phyloP scores from a whole-genome alignment of 371 early-diverging fungal genomes.

The Rhizopus stolonifer region DNA sequence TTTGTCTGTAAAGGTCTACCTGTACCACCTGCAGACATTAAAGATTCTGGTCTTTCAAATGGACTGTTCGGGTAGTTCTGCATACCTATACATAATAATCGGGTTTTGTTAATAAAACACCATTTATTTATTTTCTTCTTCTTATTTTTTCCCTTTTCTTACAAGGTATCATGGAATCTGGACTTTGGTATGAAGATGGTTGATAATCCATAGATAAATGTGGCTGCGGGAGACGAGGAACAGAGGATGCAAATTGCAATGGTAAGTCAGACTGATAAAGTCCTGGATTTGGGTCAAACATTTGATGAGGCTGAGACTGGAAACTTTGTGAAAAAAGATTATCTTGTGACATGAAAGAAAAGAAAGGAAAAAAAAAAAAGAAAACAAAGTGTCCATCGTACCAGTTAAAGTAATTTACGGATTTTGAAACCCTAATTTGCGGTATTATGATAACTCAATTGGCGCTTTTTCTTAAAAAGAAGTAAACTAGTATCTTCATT shows the following conservation, averaged over 20 bases:
- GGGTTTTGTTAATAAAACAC: neutral
- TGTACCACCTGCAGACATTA: neutral
- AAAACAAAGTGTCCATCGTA: neutral
- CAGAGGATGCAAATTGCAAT: constrained; percentile 26
- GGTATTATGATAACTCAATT: no score
- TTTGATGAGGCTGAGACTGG: neutral
- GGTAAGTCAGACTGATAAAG: constrained; percentile 18
- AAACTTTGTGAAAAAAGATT: constrained; percentile 13
- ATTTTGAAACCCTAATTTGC: no score
- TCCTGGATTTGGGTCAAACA: constrained; percentile 2
- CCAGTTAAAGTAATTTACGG: no score
- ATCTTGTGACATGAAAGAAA: constrained; percentile 23
- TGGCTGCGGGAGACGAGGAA: constrained; percentile 15
- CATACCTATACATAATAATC: neutral
- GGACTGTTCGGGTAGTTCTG: constrained; percentile 10
- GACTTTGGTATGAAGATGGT: constrained; percentile 2
- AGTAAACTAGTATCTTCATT: no score
- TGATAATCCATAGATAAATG: constrained; percentile 1
- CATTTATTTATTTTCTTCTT: neutral
- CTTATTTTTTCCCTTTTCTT: neutral
- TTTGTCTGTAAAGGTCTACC: constrained; percentile 32
- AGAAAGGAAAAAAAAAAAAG: constrained; percentile 2
- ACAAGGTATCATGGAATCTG: constrained; percentile 7
- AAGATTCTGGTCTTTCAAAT: constrained; percentile 14
- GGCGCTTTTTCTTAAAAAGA: no score